These are phyloP conservation scores for Ilex paraguariensis DNA, from an alignment of 305 asterid species.

Conservation along the genomic window DNA sequence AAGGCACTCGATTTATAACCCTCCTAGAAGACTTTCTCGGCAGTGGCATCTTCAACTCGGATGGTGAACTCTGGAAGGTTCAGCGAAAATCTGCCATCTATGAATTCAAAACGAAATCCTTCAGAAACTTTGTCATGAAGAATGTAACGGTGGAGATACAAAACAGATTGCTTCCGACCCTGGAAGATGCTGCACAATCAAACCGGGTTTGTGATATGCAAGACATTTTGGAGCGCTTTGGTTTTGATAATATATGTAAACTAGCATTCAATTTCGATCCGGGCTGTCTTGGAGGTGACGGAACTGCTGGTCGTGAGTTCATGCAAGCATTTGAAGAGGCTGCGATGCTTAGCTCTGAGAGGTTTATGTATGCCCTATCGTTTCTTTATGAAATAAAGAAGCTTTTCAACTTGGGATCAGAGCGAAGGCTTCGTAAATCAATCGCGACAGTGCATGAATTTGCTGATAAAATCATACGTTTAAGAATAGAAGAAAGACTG, in stretches of 20 bases:
- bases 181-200: constrained; percentile 22
- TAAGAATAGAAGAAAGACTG: constrained; percentile 36
- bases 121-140: constrained; percentile 56
- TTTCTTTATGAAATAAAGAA: constrained; percentile 30
- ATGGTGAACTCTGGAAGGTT: constrained; percentile 46
- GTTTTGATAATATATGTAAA: constrained; percentile 61
- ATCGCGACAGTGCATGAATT: constrained; percentile 45
- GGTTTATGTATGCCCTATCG: constrained; percentile 57
- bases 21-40: constrained; percentile 60
- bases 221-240: constrained; percentile 58
- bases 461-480: constrained; percentile 55
- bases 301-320: constrained; percentile 39
- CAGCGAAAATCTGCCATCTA: constrained; percentile 71
- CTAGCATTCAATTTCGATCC: constrained; percentile 71
- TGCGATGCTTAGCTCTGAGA: constrained; percentile 52
- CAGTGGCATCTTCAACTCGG: constrained; percentile 54
- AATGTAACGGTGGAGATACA: constrained; percentile 41
- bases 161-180: constrained; percentile 40
- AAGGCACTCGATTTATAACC: constrained; percentile 49
- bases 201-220: constrained; percentile 40
- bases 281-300: constrained; percentile 52
- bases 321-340: constrained; percentile 73
- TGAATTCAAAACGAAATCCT: constrained; percentile 69
- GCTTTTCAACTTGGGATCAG: constrained; percentile 44
- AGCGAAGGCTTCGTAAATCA: constrained; percentile 37